Conservation (phyloP, 2,329 filamentous ascomycete species). For the Dothistroma septosporum region DNA sequence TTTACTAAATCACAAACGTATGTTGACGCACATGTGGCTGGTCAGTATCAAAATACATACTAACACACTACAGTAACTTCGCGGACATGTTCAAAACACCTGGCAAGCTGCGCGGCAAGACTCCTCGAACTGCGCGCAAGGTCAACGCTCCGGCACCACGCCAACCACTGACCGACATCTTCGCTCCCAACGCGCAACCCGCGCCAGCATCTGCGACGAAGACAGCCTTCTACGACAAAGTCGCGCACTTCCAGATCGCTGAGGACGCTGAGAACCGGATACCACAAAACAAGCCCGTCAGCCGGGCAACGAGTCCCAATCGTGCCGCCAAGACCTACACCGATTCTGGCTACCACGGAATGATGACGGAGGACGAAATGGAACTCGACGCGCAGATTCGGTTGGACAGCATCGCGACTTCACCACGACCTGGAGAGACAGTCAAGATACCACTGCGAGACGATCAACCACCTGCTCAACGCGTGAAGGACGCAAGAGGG, state of each 20-base stretch:
- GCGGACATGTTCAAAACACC: slow-evolving; percentile 95
- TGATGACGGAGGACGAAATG: slow-evolving; percentile 52
- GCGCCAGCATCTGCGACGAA: slow-evolving; percentile 53
- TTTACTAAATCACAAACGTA: slow-evolving; percentile 85
- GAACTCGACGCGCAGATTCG: slow-evolving; percentile 33
- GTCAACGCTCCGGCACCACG: slow-evolving; percentile 55
- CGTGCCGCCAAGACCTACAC: slow-evolving; percentile 36
- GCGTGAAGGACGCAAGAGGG: slow-evolving; percentile 19
- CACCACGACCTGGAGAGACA: slow-evolving; percentile 15
- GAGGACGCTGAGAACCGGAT: slow-evolving; percentile 47
- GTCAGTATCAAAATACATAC: slow-evolving; percentile 10
- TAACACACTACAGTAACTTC: slow-evolving; percentile 64
- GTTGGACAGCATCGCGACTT: slow-evolving; percentile 14
- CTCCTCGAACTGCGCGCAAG: slow-evolving; percentile 67
- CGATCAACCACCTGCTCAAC: slow-evolving; percentile 31
- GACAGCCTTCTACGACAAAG: slow-evolving; percentile 49
- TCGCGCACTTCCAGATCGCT: slow-evolving; percentile 58
- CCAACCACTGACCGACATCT: slow-evolving; percentile 49
- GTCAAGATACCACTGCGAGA: slow-evolving; percentile 25
- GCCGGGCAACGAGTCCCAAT: slow-evolving; percentile 33
- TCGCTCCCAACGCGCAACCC: slow-evolving; percentile 43
- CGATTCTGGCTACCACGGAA: slow-evolving; percentile 71
- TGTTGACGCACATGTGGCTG: slow-evolving; percentile 31
- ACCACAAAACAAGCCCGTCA: slow-evolving; percentile 24
- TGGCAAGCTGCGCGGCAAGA: slow-evolving; percentile 76